Evolutionary conservation across 2,329 filamentous ascomycete species (phyloP), one percentile per base, ranked within the genome.

Genomic region (Diplodia mutila): DNA sequence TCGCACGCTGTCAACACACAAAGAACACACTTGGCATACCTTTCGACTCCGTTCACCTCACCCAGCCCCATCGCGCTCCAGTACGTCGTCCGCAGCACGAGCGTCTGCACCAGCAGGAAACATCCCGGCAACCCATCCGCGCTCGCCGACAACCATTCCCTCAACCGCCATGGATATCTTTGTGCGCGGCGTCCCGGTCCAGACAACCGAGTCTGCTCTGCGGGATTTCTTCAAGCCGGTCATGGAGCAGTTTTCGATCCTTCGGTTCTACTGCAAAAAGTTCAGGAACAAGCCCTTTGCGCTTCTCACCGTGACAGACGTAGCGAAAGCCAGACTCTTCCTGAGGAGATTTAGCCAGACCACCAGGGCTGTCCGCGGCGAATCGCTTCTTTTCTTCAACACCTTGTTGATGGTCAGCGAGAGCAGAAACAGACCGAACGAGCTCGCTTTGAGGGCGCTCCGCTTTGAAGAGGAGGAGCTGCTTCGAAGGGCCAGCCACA

Each of bases 81-180:
- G n/a, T n/a, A n/a, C n/a, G n/a, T n/a, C n/a, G n/a, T n/a, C n/a
- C n/a, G n/a, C n/a, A n/a, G n/a, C 29, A 32, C 29, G 6, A 32
- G 29, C 5, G 29, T 8, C 29, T 32, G 29, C n/a, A n/a, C 3
- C 34, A 39, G 1, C 34, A 39, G 12, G 12, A 5, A 4, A 1
- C 12, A 11, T 39, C 12, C 12, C 12, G 16, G 12, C 34, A 11
- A 14, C 2, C 1, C 3, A 39, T 39, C 34, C 11, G 34, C 16
- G 34, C 4, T 39, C 34, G 16, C 6, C 34, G 12, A 39, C 12
- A 16, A 39, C 34, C 34, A 1, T 14, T 42, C 18, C 39, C 39
- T 42, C 18, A 8, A 48, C 4, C 64, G 52, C n/a, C 25, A 84
- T 86, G 84, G 83, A 86, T 66, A 76, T 85, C 34, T 80, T 83